Conservation (phyloP, 2,329 filamentous ascomycete genomes). For the Exophiala mesophila region DNA sequence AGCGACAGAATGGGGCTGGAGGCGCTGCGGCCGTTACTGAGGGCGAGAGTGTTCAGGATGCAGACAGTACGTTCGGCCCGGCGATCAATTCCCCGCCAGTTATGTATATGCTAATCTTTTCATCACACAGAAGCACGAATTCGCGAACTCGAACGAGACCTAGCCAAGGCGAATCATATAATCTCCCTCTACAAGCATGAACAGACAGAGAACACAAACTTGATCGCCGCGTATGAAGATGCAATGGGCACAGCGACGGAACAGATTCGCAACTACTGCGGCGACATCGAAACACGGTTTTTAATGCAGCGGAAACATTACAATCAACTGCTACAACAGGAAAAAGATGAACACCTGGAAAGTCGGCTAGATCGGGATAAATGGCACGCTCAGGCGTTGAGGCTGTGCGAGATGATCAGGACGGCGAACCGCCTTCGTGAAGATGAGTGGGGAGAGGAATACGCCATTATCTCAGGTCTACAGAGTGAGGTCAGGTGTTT, state of each 20-base stretch:
- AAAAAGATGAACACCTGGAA: slow-evolving; percentile 46
- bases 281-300: slow-evolving; percentile 46
- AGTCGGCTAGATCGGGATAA: slow-evolving; percentile 47
- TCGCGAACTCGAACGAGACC: slow-evolving; percentile 44
- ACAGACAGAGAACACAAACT: slow-evolving; percentile 43
- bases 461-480: slow-evolving; percentile 42
- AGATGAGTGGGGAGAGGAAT: slow-evolving; percentile 43
- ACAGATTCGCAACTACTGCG: slow-evolving; percentile 47
- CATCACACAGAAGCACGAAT: slow-evolving; percentile 40
- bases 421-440: slow-evolving; percentile 44
- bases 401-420: slow-evolving; percentile 46
- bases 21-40: slow-evolving; percentile 1
- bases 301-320: slow-evolving; percentile 45
- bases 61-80: slow-evolving; percentile 18
- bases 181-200: slow-evolving; percentile 42
- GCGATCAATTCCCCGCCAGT: neutral
- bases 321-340: slow-evolving; percentile 46
- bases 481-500: slow-evolving; percentile 48
- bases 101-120: slow-evolving; percentile 3
- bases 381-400: slow-evolving; percentile 46
- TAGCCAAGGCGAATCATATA: slow-evolving; percentile 41
- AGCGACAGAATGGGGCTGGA: slow-evolving; percentile 36
- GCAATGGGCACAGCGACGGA: slow-evolving; percentile 45
- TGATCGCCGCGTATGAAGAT: slow-evolving; percentile 46
- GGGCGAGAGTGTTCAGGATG: slow-evolving; percentile 14